Percentiles rank a stretch among this genome's conserved stretches.
Evolutionary conservation across 257 asterid species (phyloP).

Genomic region (Solanum sejunctum): DNA sequence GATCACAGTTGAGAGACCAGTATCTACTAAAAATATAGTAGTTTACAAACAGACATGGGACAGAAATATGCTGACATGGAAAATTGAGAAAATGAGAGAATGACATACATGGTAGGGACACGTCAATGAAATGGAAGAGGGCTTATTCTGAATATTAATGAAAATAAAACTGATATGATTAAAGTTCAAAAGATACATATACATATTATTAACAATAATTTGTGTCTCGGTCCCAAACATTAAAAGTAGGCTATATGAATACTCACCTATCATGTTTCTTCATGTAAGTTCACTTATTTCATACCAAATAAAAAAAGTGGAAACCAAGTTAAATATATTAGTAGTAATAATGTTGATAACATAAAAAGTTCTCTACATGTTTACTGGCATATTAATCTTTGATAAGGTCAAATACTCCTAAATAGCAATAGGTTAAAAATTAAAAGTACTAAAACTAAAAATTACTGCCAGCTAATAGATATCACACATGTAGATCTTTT

Average conservation of each 20-base stretch:
- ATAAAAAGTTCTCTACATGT: not conserved
- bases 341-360: not conserved
- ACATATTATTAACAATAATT: not conserved
- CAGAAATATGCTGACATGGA: not conserved
- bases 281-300: not conserved
- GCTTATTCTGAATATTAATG: not conserved
- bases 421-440: no score
- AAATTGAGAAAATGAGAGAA: not conserved
- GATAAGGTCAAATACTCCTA: no score
- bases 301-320: not conserved
- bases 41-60: not conserved
- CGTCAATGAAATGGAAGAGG: not conserved
- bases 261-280: not conserved
- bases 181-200: not conserved
- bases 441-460: no score
- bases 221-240: not conserved
- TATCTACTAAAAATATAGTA: not conserved
- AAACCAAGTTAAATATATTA: no score
- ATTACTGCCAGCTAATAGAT: no score
- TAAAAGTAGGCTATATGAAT: not conserved
- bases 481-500: no score
- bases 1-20: not conserved
- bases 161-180: not conserved
- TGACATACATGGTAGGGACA: not conserved
- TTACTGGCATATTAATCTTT: no score